phyloP scores from a whole-genome alignment of 495 filamentous ascomycete species.

The Aspergillus cristatus region DNA sequence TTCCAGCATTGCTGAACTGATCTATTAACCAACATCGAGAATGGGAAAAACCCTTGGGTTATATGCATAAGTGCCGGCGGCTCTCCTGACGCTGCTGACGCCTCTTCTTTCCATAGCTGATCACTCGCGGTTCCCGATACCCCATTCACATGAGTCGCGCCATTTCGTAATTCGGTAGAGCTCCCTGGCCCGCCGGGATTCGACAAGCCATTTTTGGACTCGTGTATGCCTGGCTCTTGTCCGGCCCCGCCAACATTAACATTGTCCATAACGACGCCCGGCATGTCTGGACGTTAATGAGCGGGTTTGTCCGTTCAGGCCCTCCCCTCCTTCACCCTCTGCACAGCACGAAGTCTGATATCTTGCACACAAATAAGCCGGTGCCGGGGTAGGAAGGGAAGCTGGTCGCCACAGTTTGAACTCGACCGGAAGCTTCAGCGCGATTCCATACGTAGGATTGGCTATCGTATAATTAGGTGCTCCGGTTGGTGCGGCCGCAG shows the following conservation, averaged over 20 bases:
- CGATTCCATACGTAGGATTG: constrained; percentile 25
- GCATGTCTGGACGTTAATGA: constrained; percentile 26
- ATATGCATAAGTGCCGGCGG: constrained; percentile 76
- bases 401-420: constrained; percentile 9
- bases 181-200: constrained; percentile 11
- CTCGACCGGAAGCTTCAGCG: constrained; percentile 10
- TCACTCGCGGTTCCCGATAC: constrained; percentile 6
- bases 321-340: constrained; percentile 27
- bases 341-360: constrained; percentile 20
- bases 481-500: too few species aligned
- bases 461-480: too few species aligned
- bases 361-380: constrained; percentile 11
- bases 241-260: constrained; percentile 22
- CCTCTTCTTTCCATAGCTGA: constrained; percentile 9
- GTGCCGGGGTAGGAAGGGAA: constrained; percentile 23
- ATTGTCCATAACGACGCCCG: constrained; percentile 40
- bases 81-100: background rate
- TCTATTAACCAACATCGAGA: constrained; percentile 60
- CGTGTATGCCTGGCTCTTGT: constrained; percentile 15
- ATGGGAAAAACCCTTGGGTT: constrained; percentile 60
- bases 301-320: constrained; percentile 7
- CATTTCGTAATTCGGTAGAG: constrained; percentile 15
- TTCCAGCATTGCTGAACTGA: constrained; percentile 76
- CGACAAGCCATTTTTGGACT: constrained; percentile 17
- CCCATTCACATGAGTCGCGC: constrained; percentile 24